These are phyloP conservation scores for Seiridium cupressi DNA, from an alignment of 2,329 filamentous ascomycete genomes.

Conservation along the genomic window DNA sequence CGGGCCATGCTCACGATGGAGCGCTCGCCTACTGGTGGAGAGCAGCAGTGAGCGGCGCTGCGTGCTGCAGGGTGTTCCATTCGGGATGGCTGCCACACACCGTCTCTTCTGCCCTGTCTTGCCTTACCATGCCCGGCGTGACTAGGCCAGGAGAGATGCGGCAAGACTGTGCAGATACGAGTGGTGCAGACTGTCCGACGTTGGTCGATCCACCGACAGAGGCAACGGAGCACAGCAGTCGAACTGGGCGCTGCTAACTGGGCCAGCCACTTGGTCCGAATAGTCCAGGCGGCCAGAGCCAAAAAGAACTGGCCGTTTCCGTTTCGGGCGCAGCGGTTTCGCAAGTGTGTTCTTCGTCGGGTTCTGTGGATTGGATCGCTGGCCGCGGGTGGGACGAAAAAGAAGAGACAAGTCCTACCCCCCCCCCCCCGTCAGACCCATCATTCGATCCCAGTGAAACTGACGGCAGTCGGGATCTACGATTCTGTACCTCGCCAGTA, in stretches of 20 bases:
- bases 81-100: background rate
- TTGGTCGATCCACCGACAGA: background rate
- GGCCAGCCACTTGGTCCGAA: background rate
- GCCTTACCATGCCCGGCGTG: background rate
- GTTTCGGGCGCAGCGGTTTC: slow-evolving; percentile 6
- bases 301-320: background rate
- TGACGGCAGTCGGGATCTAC: slow-evolving; percentile 6
- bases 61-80: background rate
- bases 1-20: slow-evolving; percentile 8
- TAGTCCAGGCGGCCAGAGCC: background rate
- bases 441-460: slow-evolving; percentile 5
- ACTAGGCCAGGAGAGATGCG: background rate
- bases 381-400: slow-evolving; percentile 1
- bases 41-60: background rate
- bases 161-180: background rate
- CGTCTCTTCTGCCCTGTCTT: slow-evolving; percentile 2
- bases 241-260: background rate
- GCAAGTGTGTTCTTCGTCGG: slow-evolving; percentile 5
- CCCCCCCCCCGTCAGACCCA: background rate
- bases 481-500: background rate
- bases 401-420: background rate
- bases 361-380: slow-evolving; percentile 6
- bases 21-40: slow-evolving; percentile 3
- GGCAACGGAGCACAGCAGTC: background rate
- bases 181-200: background rate